Conservation (phyloP, 768 basidiomycete genomes). For the Lentinula raphanica region DNA sequence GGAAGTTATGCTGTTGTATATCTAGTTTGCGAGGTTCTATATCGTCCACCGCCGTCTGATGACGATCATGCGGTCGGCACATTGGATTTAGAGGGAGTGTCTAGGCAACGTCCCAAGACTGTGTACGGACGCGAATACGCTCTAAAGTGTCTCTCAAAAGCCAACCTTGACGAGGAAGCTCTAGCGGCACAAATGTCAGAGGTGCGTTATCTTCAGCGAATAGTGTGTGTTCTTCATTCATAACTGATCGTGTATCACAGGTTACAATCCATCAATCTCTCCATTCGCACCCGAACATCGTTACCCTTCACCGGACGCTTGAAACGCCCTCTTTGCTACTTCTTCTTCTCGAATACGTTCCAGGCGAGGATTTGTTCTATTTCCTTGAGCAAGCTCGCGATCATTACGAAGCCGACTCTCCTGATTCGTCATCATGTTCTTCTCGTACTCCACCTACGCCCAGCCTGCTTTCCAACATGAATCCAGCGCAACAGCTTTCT, state of each 20-base stretch:
- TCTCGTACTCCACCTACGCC: slow-evolving; percentile 89
- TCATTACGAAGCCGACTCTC: slow-evolving; percentile 53
- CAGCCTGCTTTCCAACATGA: slow-evolving; percentile 79
- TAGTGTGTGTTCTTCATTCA: slow-evolving; percentile 2
- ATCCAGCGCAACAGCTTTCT: slow-evolving; percentile 77
- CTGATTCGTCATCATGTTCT: slow-evolving; percentile 34
- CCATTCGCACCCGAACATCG: slow-evolving; percentile 86
- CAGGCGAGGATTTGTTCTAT: slow-evolving; percentile 96
- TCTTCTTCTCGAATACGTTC: slow-evolving; percentile 91
- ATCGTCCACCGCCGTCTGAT: slow-evolving; percentile 42
- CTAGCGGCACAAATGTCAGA: slow-evolving; percentile 88
- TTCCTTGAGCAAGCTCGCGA: slow-evolving; percentile 96
- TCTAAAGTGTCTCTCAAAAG: slow-evolving; percentile 95
- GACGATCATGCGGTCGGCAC: slow-evolving; percentile 54
- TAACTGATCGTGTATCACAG: slow-evolving; percentile 30
- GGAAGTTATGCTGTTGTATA: slow-evolving; percentile 95
- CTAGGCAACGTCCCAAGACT: slow-evolving; percentile 28
- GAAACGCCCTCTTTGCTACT: slow-evolving; percentile 90
- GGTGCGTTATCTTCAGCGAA: slow-evolving; percentile 34
- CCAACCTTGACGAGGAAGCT: slow-evolving; percentile 84
- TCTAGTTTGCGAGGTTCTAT: slow-evolving; percentile 72
- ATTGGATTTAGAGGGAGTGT: slow-evolving; percentile 46
- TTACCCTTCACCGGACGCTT: slow-evolving; percentile 88
- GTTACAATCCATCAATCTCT: slow-evolving; percentile 94
- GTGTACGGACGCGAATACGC: slow-evolving; percentile 81